A percentile compares a stretch with the other conserved stretches of the same genome.
phyloP scores from a whole-genome alignment of 495 filamentous ascomycete genomes.

The Gamarada debralockiae region DNA sequence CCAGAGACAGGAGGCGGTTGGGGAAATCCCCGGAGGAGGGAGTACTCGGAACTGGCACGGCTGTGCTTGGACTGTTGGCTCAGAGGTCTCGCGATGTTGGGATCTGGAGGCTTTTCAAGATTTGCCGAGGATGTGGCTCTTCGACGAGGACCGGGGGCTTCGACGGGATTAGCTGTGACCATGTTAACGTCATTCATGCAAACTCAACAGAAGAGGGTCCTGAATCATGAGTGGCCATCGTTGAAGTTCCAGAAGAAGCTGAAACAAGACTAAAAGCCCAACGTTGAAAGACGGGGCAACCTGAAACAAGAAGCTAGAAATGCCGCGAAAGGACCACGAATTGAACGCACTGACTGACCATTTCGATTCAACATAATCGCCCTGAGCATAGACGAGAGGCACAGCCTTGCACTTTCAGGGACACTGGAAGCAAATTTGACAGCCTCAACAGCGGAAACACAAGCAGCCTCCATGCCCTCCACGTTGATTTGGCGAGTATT shows the following conservation, averaged over 20 bases:
- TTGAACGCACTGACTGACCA: constrained; percentile 49
- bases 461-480: constrained; percentile 53
- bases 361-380: constrained; percentile 58
- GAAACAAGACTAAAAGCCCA: not conserved
- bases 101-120: constrained; percentile 45
- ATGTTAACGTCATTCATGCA: constrained; percentile 1
- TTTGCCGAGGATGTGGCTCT: constrained; percentile 49
- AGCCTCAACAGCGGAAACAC: constrained; percentile 59
- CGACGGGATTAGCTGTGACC: constrained; percentile 4
- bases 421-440: constrained; percentile 67
- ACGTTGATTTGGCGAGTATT: constrained; percentile 56
- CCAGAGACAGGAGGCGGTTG: constrained; percentile 17
- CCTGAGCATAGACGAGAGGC: constrained; percentile 70
- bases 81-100: constrained; percentile 38
- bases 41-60: constrained; percentile 58
- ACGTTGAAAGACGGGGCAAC: no score
- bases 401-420: constrained; percentile 72
- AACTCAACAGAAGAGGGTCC: not conserved
- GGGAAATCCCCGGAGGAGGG: constrained; percentile 20
- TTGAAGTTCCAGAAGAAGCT: not conserved
- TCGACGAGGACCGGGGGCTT: constrained; percentile 20
- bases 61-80: constrained; percentile 48
- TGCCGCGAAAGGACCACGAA: not conserved
- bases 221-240: not conserved
- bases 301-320: no score